Conservation (phyloP, 805 yeast species). For the Jamesozyma rosinii region DNA sequence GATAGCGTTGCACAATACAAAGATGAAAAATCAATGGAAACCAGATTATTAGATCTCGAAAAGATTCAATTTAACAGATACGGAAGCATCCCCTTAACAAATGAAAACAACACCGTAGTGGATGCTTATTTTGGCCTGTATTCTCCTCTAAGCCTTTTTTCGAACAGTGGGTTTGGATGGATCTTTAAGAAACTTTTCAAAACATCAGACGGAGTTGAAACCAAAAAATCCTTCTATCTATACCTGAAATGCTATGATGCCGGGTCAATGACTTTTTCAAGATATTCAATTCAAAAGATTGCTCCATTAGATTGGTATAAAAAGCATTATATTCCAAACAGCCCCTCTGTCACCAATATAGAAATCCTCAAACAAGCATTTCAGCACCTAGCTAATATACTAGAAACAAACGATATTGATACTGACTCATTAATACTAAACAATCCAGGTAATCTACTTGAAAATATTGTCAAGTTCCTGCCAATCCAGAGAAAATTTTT, state of each 20-base stretch:
- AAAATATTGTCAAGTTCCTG: not conserved
- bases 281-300: not conserved
- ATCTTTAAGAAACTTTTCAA: slow-evolving; percentile 7
- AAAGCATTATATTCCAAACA: not conserved
- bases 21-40: slow-evolving; percentile 7
- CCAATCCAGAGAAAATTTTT: not conserved
- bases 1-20: slow-evolving; percentile 1
- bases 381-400: not conserved
- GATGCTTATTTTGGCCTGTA: slow-evolving; percentile 9
- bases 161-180: slow-evolving; percentile 10
- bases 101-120: not conserved
- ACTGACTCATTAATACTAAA: slow-evolving; percentile 2
- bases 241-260: slow-evolving; percentile 10
- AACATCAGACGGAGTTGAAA: slow-evolving; percentile 5
- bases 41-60: slow-evolving; percentile 6
- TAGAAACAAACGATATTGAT: slow-evolving; percentile 3
- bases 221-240: slow-evolving; percentile 9
- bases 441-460: not conserved
- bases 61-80: slow-evolving; percentile 3
- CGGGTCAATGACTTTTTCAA: not conserved
- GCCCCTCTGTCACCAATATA: not conserved
- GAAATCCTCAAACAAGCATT: not conserved
- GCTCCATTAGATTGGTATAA: slow-evolving; percentile 6
- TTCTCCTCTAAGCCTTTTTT: slow-evolving; percentile 7
- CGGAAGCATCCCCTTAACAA: not conserved